Conservation (phyloP, 1,139 yeast genomes). For the Yamadazyma blattariae region DNA sequence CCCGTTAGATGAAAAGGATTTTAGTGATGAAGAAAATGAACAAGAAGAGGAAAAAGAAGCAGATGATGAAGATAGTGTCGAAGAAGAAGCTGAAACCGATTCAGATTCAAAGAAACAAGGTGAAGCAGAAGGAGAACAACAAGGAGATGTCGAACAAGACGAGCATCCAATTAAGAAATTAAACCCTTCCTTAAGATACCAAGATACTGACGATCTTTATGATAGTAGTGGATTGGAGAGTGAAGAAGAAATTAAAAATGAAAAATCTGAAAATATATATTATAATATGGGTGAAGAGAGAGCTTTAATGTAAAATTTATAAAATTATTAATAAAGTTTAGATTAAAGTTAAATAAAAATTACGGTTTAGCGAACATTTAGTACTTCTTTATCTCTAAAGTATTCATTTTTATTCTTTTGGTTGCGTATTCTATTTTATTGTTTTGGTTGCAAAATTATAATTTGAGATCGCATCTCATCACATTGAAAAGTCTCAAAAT, state of each 20-base stretch:
- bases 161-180: background rate
- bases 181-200: constrained; percentile 4
- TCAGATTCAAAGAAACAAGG: constrained; percentile 3
- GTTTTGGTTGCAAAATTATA: too few relatives aligned
- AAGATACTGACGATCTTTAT: constrained; percentile 15
- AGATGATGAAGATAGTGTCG: background rate
- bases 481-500: constrained; percentile 1
- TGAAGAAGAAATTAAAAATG: constrained; percentile 5
- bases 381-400: too few relatives aligned
- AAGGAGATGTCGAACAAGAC: constrained; percentile 20
- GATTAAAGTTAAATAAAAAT: too few relatives aligned
- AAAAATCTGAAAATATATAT: too few relatives aligned
- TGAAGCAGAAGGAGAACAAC: constrained; percentile 1
- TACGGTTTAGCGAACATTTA: too few relatives aligned
- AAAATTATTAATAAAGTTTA: too few relatives aligned
- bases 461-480: constrained; percentile 8
- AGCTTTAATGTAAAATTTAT: constrained; percentile 15
- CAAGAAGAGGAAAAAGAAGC: constrained; percentile 8
- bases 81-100: constrained; percentile 2
- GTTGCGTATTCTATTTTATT: too few relatives aligned
- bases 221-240: constrained; percentile 12
- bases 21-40: constrained; percentile 24
- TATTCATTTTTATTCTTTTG: too few relatives aligned
- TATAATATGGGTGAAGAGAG: constrained; percentile 20
- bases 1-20: constrained; percentile 34